Evolutionary conservation across 2,329 filamentous ascomycete genomes (phyloP), one percentile per base, ranked within the genome.

Genomic region (Domatiomyces catenatus): DNA sequence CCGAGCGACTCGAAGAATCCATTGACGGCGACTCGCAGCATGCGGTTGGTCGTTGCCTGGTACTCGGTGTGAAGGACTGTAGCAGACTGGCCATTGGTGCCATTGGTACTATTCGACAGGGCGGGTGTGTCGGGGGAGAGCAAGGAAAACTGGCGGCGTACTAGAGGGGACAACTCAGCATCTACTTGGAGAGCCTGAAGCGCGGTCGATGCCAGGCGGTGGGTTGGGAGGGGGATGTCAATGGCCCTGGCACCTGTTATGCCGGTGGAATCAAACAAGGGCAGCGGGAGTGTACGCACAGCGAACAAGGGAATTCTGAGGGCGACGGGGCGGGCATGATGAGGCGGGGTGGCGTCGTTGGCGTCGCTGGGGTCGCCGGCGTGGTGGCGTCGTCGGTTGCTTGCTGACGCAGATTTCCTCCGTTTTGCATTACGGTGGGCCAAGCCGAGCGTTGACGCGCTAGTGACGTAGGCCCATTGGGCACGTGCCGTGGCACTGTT

Each of bases 11-110:
- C 90, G 75, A 96, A 88, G 67, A 95, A 95, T 8, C 88, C 87
- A 69, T 96, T 96, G 51, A 95, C 89, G 2, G 90, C 86, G 2
- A 98, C 92, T 44, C 92, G 82, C 52, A 98, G 75, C 90, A 96
- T 96, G 59, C 92, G 83, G 64, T 95, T 94, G 18, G 92, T 96
- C 0, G 87, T 87, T 1, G 92, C 92, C 50, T 75, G 77, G 69
- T 96, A 96, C 53, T 83, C 76, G 8, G 86, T 83, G 53, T 76
- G 74, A 47, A 96, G 72, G 3, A 89, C 67, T 1, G 70, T 75
- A 59, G 69, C 10, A 15, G 7, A 39, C 5, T 39, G 32, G 32
- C 32, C 32, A 15, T 39, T 56, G 52, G 39, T 56, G 51, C 19
- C 62, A 48, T 39, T 56, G 52, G 39, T 56, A 52, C 19, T 62